Evolutionary conservation across 1,284 basidiomycete species (phyloP), one percentile per base, ranked within the genome.

Genomic region (Puccinia brachypodii): DNA sequence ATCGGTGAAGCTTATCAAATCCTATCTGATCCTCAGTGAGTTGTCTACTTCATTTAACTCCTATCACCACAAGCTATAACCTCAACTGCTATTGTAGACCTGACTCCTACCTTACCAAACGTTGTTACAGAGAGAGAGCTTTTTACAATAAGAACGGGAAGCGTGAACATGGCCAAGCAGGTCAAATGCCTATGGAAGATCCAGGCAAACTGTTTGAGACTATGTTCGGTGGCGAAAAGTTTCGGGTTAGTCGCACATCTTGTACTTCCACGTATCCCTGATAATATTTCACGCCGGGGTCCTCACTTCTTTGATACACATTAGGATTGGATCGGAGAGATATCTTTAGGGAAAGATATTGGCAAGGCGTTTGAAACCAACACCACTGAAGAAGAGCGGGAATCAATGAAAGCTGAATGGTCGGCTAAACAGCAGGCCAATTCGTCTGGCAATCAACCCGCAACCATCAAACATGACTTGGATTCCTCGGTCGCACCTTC

Each of bases 311-410:
- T 22, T 40, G 38, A 22, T 13, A 33, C 16, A 6, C 28, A 33
- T 33, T 25, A 81, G 25, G 85, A 87, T 81, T 83, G 85, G 40
- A 87, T 87, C 75, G 86, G 86, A 71, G 86, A 87, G 73, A 86
- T 87, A 69, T 85, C 85, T 38, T 83, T 87, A 62, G 85, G 86
- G 82, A 85, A 85, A 82, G 86, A 87, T 84, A 86, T 87, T 82
- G 83, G 85, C 78, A 86, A 86, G 76, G 85, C 86, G 14, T 85
- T 85, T 80, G 86, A 87, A 82, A 86, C 86, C 78, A 85, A 86
- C 84, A 87, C 86, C 84, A 86, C 85, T 22, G 86, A 87, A 62
- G 86, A 87, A 83, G 86, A 87, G 83, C 84, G 85, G 81, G 86
- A 85, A 76, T 85, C 86, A 76, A 81, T 86, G 77, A 85, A 86